phyloP scores from a whole-genome alignment of 2,329 filamentous ascomycete genomes.

The Claviceps paspali region DNA sequence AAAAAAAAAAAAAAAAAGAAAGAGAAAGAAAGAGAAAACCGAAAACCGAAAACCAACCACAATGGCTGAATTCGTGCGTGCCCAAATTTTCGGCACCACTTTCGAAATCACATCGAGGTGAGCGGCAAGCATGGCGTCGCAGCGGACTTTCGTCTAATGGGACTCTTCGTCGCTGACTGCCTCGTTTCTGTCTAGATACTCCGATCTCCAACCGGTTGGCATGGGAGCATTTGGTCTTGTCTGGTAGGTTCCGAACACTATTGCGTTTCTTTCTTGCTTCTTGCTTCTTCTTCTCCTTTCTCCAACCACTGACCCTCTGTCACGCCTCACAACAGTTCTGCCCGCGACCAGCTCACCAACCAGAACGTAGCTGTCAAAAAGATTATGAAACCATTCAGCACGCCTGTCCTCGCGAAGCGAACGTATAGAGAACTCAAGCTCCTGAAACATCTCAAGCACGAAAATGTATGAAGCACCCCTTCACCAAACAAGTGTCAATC shows the following conservation, averaged over 20 bases:
- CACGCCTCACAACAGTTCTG: slow-evolving; percentile 48
- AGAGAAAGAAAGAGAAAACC: too few relatives aligned
- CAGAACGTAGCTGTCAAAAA: slow-evolving; percentile 99
- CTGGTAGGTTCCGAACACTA: too few relatives aligned
- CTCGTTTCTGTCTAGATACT: slow-evolving; percentile 51
- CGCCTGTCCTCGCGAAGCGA: slow-evolving; percentile 92
- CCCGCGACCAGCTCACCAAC: slow-evolving; percentile 91
- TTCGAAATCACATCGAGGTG: slow-evolving; percentile 99
- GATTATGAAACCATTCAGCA: slow-evolving; percentile 99
- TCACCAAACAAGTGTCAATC: neutral
- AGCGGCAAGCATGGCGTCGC: slow-evolving; percentile 2
- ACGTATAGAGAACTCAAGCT: slow-evolving; percentile 97
- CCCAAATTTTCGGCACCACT: slow-evolving; percentile 98
- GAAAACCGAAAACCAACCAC: too few relatives aligned
- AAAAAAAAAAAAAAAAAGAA: too few relatives aligned
- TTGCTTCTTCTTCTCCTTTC: neutral
- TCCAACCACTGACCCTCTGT: neutral
- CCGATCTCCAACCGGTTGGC: slow-evolving; percentile 92
- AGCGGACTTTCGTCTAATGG: too few relatives aligned
- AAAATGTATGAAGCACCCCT: slow-evolving; percentile 54
- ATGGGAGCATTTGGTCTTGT: slow-evolving; percentile 99
- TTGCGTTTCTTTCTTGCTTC: too few relatives aligned
- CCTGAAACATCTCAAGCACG: slow-evolving; percentile 88
- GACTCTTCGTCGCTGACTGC: neutral
- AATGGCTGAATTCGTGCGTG: slow-evolving; percentile 99